Evolutionary conservation across 768 basidiomycete genomes (phyloP).

Genomic region (Phallus indusiatus): DNA sequence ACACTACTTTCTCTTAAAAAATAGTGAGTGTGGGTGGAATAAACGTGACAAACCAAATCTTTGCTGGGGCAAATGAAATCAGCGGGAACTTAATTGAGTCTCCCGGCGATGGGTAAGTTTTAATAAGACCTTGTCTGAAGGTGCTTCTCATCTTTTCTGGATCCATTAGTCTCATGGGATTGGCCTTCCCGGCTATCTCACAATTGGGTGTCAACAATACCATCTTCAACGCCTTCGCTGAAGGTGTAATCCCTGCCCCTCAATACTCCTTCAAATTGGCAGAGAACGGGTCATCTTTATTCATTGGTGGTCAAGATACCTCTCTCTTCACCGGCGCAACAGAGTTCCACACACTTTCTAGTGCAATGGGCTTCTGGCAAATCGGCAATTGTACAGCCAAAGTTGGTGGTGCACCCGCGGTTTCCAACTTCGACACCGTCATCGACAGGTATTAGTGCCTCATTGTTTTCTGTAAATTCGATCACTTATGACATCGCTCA

Average conservation of each 20-base stretch:
- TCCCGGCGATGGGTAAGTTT: slow-evolving; percentile 12
- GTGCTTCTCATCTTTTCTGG: neutral
- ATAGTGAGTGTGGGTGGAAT: slow-evolving; percentile 1
- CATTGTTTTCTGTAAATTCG: neutral
- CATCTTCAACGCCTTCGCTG: slow-evolving; percentile 16
- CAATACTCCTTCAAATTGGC: slow-evolving; percentile 23
- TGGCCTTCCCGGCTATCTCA: slow-evolving; percentile 20
- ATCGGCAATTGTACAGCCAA: slow-evolving; percentile 10
- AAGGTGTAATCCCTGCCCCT: slow-evolving; percentile 13
- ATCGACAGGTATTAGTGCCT: slow-evolving; percentile 21
- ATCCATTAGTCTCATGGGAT: neutral
- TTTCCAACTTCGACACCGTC: slow-evolving; percentile 18
- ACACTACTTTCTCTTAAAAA: neutral
- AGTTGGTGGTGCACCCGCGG: slow-evolving; percentile 12
- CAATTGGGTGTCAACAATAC: slow-evolving; percentile 16
- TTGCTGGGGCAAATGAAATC: slow-evolving; percentile 18
- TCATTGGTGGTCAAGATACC: slow-evolving; percentile 27
- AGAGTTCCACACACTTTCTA: slow-evolving; percentile 22
- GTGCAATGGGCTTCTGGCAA: slow-evolving; percentile 19
- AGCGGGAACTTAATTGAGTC: slow-evolving; percentile 12
- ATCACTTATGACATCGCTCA: slow-evolving; percentile 9
- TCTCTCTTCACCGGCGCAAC: slow-evolving; percentile 23
- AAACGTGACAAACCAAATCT: slow-evolving; percentile 14
- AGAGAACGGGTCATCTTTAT: slow-evolving; percentile 20
- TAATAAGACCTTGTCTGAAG: neutral